A percentile compares a stretch with the other conserved stretches of the same genome.
Evolutionary conservation across 2,329 filamentous ascomycete species (phyloP).

Genomic region (Eurotiales sp.): DNA sequence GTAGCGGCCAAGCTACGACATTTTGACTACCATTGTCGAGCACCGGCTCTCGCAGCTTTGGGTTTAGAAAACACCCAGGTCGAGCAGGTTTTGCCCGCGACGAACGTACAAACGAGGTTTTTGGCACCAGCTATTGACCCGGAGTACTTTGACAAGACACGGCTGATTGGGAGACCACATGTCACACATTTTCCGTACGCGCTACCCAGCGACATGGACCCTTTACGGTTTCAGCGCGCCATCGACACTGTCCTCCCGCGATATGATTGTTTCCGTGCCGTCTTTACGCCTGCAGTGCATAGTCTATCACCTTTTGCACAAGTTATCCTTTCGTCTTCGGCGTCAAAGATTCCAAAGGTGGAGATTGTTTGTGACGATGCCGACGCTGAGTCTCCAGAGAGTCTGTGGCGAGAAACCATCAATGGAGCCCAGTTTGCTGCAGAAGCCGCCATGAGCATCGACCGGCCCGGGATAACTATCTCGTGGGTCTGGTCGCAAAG

Average conservation of each 20-base stretch:
- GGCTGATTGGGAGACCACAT: conserved; percentile 1
- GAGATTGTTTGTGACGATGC: conserved; percentile 1
- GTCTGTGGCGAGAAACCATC: conserved; percentile 3
- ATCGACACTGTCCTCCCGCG: conserved; percentile 2
- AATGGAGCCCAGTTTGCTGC: conserved; percentile 1
- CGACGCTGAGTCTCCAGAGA: neutral
- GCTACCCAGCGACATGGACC: conserved; percentile 1
- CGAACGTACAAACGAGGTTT: neutral
- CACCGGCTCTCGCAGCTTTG: neutral
- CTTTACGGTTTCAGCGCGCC: neutral
- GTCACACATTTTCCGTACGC: conserved; percentile 2
- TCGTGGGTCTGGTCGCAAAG: neutral
- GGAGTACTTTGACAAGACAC: neutral
- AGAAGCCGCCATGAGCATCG: conserved; percentile 8
- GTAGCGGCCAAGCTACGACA: neutral
- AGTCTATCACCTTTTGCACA: neutral
- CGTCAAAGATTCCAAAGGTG: conserved; percentile 2
- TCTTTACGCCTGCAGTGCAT: neutral
- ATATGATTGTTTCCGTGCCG: conserved; percentile 6
- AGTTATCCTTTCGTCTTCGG: neutral
- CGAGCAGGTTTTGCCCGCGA: conserved; percentile 3
- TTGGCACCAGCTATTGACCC: neutral
- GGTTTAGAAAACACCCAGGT: neutral
- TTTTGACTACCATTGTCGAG: neutral
- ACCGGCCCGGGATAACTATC: neutral